Percentiles rank a stretch among this genome's conserved stretches.
Conservation (phyloP, 768 basidiomycete genomes). For the Termitomyces sp. region DNA sequence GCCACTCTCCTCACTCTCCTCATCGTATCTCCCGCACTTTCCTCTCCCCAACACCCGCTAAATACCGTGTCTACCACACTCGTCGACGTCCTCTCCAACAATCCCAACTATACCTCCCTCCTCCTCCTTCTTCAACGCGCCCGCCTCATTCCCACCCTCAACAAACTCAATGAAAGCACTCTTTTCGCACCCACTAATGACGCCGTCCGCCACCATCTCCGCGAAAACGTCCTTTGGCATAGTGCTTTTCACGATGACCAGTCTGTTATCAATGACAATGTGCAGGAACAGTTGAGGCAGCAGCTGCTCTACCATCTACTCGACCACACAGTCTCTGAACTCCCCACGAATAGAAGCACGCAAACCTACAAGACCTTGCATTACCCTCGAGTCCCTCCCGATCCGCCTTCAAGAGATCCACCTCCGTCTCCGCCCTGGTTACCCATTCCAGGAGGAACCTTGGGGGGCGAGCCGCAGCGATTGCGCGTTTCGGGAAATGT, state of each 20-base stretch:
- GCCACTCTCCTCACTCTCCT: conserved; percentile 22
- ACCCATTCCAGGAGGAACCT: conserved; percentile 75
- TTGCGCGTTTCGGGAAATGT: conserved; percentile 59
- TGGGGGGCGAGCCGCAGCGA: conserved; percentile 80
- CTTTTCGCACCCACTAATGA: conserved; percentile 96
- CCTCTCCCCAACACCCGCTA: conserved; percentile 30
- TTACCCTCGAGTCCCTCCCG: conserved; percentile 59
- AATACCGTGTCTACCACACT: conserved; percentile 50
- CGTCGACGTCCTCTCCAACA: conserved; percentile 71
- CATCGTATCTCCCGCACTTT: conserved; percentile 25
- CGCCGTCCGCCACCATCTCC: conserved; percentile 60
- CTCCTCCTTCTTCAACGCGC: conserved; percentile 77
- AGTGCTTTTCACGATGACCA: conserved; percentile 35
- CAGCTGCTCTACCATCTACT: conserved; percentile 93
- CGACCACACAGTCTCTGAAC: conserved; percentile 65
- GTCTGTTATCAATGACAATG: conserved; percentile 61
- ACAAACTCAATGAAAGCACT: conserved; percentile 77
- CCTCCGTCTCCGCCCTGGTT: conserved; percentile 84
- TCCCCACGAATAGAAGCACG: conserved; percentile 36
- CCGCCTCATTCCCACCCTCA: conserved; percentile 88
- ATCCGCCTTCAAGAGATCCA: conserved; percentile 62
- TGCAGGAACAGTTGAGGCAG: conserved; percentile 80
- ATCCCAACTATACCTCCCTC: conserved; percentile 76
- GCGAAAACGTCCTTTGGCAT: conserved; percentile 32
- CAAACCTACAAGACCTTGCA: conserved; percentile 59